These are phyloP conservation scores for Lolium perenne DNA, from an alignment of 176 grass and related monocot genomes.

Conservation along the genomic window DNA sequence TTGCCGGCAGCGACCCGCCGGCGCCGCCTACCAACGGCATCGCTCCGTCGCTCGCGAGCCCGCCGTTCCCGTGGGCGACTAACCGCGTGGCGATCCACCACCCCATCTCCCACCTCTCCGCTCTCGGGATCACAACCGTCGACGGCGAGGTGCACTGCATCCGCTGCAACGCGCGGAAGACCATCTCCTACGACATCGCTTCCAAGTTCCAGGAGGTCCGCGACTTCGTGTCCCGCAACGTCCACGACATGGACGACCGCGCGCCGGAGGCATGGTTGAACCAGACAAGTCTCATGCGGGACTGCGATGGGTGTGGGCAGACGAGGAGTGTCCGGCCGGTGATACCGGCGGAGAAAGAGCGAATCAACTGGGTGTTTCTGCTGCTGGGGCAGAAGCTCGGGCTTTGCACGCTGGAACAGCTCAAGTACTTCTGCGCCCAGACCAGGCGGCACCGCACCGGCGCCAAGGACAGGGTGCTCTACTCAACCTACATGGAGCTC, in stretches of 20 bases:
- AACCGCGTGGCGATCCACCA: constrained; percentile 12
- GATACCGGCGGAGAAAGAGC: constrained; percentile 47
- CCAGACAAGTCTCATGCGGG: neutral
- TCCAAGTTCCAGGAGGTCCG: constrained; percentile 44
- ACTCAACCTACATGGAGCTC: constrained; percentile 51
- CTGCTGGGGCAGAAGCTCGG: constrained; percentile 54
- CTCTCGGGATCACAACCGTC: constrained; percentile 17
- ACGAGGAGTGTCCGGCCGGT: constrained; percentile 31
- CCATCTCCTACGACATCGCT: constrained; percentile 12
- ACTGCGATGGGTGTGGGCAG: constrained; percentile 48
- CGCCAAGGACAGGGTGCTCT: constrained; percentile 64
- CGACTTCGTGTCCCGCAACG: constrained; percentile 26
- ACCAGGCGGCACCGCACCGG: constrained; percentile 58
- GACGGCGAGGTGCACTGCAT: constrained; percentile 54
- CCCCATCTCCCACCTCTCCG: constrained; percentile 15
- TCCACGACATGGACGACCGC: constrained; percentile 49
- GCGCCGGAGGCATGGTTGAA: constrained; percentile 36
- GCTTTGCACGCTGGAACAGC: constrained; percentile 60
- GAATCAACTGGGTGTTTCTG: constrained; percentile 80
- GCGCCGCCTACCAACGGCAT: neutral
- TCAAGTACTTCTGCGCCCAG: constrained; percentile 60
- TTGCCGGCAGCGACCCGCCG: neutral
- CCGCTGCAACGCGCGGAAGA: neutral
- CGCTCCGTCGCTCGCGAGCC: rapidly evolving
- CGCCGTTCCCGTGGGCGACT: constrained; percentile 61